Base-by-base conservation (phyloP, 2,329 filamentous ascomycete species). In the Sporothrix luriei region DNA sequence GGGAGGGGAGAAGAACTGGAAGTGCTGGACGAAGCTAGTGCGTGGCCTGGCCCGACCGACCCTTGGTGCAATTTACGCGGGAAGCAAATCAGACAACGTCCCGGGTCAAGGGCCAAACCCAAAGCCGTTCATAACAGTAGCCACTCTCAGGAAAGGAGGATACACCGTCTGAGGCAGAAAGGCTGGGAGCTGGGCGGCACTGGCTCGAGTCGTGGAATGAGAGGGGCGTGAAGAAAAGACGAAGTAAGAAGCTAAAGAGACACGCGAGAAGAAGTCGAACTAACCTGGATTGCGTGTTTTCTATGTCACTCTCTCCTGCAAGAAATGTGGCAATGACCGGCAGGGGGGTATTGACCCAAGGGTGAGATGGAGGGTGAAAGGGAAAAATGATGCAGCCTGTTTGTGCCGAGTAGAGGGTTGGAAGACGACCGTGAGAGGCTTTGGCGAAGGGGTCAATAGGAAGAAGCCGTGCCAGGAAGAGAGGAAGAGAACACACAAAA, bases 281-380 rank as follows among this genome's bases (percentile, higher is more conserved):
- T 61, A 68, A 26, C 24, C 66, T 68, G 66, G 54, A 59, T 68
- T 61, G 66, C 54, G 54, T 59, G 21, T 61, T 59, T 54, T 51
- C 6, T 26, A 21, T 57, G 49, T 38, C 24, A 65, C 46, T 38
- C 46, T 65, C 19, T 29, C 9, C 51, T 29, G 51, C 65, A 46
- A 48, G 51, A 24, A 48, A 67, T 57, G 21, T 29, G 51, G 51
- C 51, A 46, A n/a, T 46, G 38, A 38, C 51, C 65, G 9, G 49
- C 49, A 66, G 33, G 43, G 59, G 61, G 57, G n/a, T 21, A 49
- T 49, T 43, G 11, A 16, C 46, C 62, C 51, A 51, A 46, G 26
- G 46, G 62, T 51, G 43, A 51, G 64, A 66, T 43, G 49, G 55
- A 38, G 48, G 48, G 64, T 24, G 49, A 55, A 24, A 11, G 21